phyloP scores from a whole-genome alignment of 2,329 filamentous ascomycete species.

The Stromatinia cepivora region DNA sequence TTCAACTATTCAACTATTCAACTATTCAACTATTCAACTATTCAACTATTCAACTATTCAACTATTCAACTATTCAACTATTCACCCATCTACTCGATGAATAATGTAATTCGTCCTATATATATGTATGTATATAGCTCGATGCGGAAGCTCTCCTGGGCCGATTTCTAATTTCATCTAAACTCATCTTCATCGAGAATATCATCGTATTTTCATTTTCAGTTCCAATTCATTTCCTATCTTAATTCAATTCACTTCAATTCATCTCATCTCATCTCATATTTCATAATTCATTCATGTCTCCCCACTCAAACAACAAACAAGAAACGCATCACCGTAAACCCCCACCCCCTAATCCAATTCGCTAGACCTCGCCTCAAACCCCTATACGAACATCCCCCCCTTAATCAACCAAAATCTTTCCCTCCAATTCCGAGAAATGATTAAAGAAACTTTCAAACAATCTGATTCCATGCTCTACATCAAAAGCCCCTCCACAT shows the following conservation, averaged over 20 bases:
- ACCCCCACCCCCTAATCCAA: neutral
- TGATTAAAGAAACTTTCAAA: constrained; percentile 86
- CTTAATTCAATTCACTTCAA: neutral
- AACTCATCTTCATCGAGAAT: too few relatives aligned
- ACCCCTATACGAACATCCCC: too few relatives aligned
- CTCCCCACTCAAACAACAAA: neutral
- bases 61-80: too few relatives aligned
- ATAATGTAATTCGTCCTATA: too few relatives aligned
- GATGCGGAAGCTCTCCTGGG: too few relatives aligned
- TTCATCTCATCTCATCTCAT: neutral
- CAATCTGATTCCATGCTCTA: constrained; percentile 79
- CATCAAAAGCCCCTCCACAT: constrained; percentile 84
- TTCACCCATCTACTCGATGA: too few relatives aligned
- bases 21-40: too few relatives aligned
- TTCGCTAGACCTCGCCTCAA: neutral
- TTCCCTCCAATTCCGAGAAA: constrained; percentile 73
- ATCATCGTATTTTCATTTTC: too few relatives aligned
- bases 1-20: too few relatives aligned
- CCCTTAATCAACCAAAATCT: constrained; percentile 16
- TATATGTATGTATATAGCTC: too few relatives aligned
- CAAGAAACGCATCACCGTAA: neutral
- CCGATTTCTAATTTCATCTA: too few relatives aligned
- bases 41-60: too few relatives aligned
- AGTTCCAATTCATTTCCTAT: neutral
- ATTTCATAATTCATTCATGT: neutral